These are phyloP conservation scores for Capronia coronata DNA, from an alignment of 2,329 filamentous ascomycete genomes.

Conservation along the genomic window DNA sequence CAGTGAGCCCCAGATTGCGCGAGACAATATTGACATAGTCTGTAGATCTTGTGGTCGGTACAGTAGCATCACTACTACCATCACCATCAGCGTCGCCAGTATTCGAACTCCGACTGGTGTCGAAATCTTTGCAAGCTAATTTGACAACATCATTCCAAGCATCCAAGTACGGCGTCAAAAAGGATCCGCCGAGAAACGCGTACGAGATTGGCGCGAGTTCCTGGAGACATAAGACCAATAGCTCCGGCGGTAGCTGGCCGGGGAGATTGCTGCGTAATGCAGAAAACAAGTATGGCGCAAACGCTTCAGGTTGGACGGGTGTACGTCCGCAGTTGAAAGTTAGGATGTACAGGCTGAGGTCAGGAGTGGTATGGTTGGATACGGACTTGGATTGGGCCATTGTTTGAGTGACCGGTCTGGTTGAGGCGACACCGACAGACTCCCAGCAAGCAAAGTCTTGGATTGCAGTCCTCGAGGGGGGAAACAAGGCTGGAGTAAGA, in stretches of 20 bases:
- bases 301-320: constrained; percentile 61
- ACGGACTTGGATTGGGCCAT: not conserved
- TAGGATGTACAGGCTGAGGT: constrained; percentile 53
- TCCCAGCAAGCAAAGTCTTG: too few relatives aligned
- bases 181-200: constrained; percentile 77
- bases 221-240: constrained; percentile 67
- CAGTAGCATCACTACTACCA: not conserved
- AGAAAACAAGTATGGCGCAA: constrained; percentile 64
- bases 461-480: too few relatives aligned
- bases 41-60: not conserved
- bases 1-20: constrained; percentile 82
- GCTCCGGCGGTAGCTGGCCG: constrained; percentile 53
- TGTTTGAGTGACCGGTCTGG: not conserved
- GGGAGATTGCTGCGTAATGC: constrained; percentile 42
- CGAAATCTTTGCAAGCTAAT: constrained; percentile 49
- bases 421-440: too few relatives aligned
- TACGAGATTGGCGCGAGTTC: constrained; percentile 81
- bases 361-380: not conserved
- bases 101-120: too few relatives aligned
- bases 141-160: constrained; percentile 66
- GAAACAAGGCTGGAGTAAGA: too few relatives aligned
- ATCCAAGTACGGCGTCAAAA: constrained; percentile 68
- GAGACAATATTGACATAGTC: constrained; percentile 64
- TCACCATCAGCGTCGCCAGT: not conserved
- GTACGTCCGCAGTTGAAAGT: constrained; percentile 85